Base-by-base conservation (phyloP, 2,329 filamentous ascomycete species). In the Huntiella moniliformis region DNA sequence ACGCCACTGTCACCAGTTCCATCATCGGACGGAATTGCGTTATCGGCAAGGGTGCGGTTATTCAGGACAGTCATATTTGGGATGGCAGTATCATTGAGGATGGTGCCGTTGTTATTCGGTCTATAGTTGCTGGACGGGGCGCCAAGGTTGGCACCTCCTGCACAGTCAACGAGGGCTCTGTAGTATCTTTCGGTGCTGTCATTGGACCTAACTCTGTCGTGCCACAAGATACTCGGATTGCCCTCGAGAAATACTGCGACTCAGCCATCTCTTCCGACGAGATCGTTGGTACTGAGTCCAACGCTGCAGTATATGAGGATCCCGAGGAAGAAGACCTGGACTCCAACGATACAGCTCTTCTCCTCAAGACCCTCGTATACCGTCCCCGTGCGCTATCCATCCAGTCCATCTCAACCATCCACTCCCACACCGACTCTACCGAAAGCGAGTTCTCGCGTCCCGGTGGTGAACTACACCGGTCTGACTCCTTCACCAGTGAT, bases 11-110 rank as follows among this genome's bases (percentile, higher is more conserved):
- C 31, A 68, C 68, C 6, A 81, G 82, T 60, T 87, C 81, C 55
- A 74, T 91, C 40, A 77, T 98, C 50, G 91, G 91, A 31, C 74
- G 81, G 3, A 72, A 82, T 53, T 96, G 88, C 62, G 77, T 76
- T 52, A 91, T 98, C 53, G 91, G 91, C 5, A 79, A 74, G 53
- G 83, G 91, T 52, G 87, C 91, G 22, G 72, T 67, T 34, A 75
- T 98, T 50, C 71, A 82, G 41, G 72, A 84, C 53, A 80, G 83
- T 16, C 88, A 85, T 54, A 74, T 98, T 52, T 96, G 88, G 87
- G 84, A 95, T 54, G 74, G 86, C 54, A 77, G 76, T 0, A 72
- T 71, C 4, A 74, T 98, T 53, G 81, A 77, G 1, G 84, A 95
- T 56, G 78, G 77, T 15, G 70, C 79, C 12, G 71, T 71, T 17